Base-by-base conservation (phyloP, 1,139 yeast genomes). In the Hyphopichia burtonii region DNA sequence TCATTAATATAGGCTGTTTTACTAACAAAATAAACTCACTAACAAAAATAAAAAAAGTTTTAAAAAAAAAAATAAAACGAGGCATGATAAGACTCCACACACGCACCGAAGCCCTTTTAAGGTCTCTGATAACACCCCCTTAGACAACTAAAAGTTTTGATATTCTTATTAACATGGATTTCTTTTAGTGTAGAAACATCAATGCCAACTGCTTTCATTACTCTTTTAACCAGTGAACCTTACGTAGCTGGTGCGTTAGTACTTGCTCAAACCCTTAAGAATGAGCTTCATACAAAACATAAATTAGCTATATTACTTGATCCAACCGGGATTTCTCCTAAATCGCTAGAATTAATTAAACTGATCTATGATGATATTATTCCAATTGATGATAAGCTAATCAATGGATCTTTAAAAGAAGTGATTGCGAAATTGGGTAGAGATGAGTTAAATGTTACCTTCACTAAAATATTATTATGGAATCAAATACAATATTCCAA, bases 191-290 rank as follows among this genome's bases (percentile, higher is more conserved):
- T n/a, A n/a, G n/a, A n/a, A n/a, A n/a, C n/a, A 22, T 22, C n/a
- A 25, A 25, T 25, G 28, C 11, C 28, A 25, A 25, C 48, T 32
- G 68, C 68, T 10, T 64, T 54, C 44, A 57, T 58, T 30, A 64
- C 70, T n/a, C 55, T 65, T 14, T 52, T 65, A 39, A 55, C 65
- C 23, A 54, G 54, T 41, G 65, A 63, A 42, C 47, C 59, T 10
- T 65, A 65, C 44, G 53, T 63, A 25, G 58, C 68, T 1, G 70
- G 70, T n/a, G 65, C 61, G 3, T 52, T 65, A 22, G 57, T 61
- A 10, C 53, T 65, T 34, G 68, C 58, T 5, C 48, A 52, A 18
- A 50, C 56, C 22, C 53, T 65, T 41, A 55, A 53, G 42, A 41
- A 42, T 23, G 48, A 50, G 22, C 51, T 51, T 36, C 41, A 51